Conservation (phyloP, 2,329 filamentous ascomycete genomes). For the Pseudocercospora macadamiae region DNA sequence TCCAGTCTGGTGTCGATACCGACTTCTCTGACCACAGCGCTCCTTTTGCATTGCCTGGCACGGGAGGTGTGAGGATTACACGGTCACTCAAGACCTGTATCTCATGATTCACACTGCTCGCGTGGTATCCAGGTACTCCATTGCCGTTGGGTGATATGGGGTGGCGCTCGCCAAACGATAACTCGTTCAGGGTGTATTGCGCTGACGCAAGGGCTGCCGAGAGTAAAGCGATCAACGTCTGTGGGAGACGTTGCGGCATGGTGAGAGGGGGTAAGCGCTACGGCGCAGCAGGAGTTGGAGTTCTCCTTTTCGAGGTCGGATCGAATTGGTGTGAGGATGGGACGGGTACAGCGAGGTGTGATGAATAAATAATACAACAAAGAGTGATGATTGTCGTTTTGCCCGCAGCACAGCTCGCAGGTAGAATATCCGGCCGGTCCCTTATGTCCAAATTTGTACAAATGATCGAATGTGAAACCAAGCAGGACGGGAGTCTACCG, state of each 20-base stretch:
- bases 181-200: slow-evolving; percentile 32
- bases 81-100: slow-evolving; percentile 79
- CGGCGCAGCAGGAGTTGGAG: not conserved
- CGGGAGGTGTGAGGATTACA: slow-evolving; percentile 85
- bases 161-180: slow-evolving; percentile 74
- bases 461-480: not conserved
- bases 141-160: slow-evolving; percentile 68
- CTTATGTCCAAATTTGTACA: slow-evolving; percentile 6
- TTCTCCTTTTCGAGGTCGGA: not conserved
- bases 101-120: slow-evolving; percentile 58
- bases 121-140: slow-evolving; percentile 59
- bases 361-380: too few relatives aligned
- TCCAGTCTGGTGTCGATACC: slow-evolving; percentile 66
- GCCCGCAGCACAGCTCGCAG: too few relatives aligned
- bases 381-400: too few relatives aligned
- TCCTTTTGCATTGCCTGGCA: slow-evolving; percentile 81
- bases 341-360: too few relatives aligned
- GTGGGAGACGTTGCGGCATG: slow-evolving; percentile 6
- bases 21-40: slow-evolving; percentile 75
- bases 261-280: slow-evolving; percentile 1
- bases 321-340: not conserved
- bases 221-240: slow-evolving; percentile 25
- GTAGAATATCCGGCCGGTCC: not conserved
- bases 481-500: slow-evolving; percentile 5
- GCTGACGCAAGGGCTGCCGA: slow-evolving; percentile 31